Percentiles rank a stretch among this genome's conserved stretches.
These are phyloP conservation scores for Calonectria hongkongensis DNA, from an alignment of 2,329 filamentous ascomycete species.

Conservation along the genomic window DNA sequence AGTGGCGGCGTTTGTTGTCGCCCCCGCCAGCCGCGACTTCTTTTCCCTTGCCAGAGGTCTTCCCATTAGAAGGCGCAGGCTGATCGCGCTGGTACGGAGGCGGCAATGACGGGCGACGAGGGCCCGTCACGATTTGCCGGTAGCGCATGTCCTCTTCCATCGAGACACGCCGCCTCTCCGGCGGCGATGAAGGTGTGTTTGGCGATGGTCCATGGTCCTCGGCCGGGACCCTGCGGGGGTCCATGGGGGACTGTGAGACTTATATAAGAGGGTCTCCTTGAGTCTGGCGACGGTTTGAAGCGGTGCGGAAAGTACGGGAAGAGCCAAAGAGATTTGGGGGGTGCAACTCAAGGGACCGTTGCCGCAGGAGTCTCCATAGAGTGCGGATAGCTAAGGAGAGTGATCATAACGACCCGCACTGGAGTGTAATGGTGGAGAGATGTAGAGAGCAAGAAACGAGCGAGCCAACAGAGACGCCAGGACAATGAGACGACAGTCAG, in stretches of 20 bases:
- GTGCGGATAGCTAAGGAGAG: conserved; percentile 55
- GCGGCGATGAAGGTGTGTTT: conserved; percentile 59
- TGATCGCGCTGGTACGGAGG: conserved; percentile 65
- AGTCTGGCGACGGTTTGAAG: conserved; percentile 47
- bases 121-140: conserved; percentile 69
- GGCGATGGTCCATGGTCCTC: conserved; percentile 60
- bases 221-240: conserved; percentile 55
- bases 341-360: conserved; percentile 54
- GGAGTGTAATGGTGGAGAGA: conserved; percentile 56
- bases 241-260: conserved; percentile 58
- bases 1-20: conserved; percentile 41
- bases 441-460: conserved; percentile 49
- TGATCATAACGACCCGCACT: conserved; percentile 62
- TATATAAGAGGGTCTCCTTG: conserved; percentile 52
- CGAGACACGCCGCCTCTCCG: conserved; percentile 68
- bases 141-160: conserved; percentile 75
- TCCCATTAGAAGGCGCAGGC: conserved; percentile 43
- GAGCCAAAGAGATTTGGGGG: conserved; percentile 50
- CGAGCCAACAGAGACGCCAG: conserved; percentile 51
- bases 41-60: conserved; percentile 46
- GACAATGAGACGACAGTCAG: conserved; percentile 52
- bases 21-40: conserved; percentile 47
- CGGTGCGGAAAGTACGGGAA: conserved; percentile 49
- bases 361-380: conserved; percentile 59
- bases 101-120: conserved; percentile 67